A percentile compares a stretch with the other conserved stretches of the same genome.
These are phyloP conservation scores for Gossypium schwendimanii DNA, from an alignment of 441 rosid genomes.

Conservation along the genomic window DNA sequence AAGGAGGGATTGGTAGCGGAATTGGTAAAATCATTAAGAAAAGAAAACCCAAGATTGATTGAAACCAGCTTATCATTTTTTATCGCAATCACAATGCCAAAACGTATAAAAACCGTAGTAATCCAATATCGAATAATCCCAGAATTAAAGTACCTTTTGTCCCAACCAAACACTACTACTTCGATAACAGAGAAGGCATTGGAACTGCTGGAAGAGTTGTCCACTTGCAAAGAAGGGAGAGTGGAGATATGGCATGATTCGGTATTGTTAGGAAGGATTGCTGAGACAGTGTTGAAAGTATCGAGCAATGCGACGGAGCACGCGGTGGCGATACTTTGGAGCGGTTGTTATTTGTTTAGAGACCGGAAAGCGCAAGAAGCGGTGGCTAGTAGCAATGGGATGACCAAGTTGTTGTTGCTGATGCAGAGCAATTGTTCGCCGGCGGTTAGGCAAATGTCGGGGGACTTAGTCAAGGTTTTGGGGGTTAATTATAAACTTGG, in stretches of 20 bases:
- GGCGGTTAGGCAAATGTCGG: conserved; percentile 57
- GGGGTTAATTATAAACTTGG: conserved; percentile 41
- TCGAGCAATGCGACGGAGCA: conserved; percentile 68
- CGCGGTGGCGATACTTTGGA: conserved; percentile 71
- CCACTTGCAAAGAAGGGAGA: conserved; percentile 56
- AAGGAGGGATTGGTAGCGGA: conserved; percentile 38
- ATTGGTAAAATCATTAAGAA: conserved; percentile 26
- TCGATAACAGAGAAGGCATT: conserved; percentile 53
- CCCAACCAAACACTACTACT: conserved; percentile 25
- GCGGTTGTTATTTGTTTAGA: conserved; percentile 49
- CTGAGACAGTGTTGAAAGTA: conserved; percentile 55
- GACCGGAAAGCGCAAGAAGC: conserved; percentile 56
- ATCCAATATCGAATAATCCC: conserved; percentile 29
- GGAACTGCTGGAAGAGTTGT: conserved; percentile 47
- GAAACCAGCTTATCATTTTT: conserved; percentile 53
- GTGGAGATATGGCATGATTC: conserved; percentile 37
- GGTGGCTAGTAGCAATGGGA: conserved; percentile 52
- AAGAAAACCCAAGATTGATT: conserved; percentile 29
- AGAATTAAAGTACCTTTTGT: conserved; percentile 35
- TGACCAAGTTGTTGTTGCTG: conserved; percentile 63
- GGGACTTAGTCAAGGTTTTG: conserved; percentile 62
- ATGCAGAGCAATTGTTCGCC: conserved; percentile 81
- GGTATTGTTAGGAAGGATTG: conserved; percentile 46
- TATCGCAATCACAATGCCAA: conserved; percentile 40
- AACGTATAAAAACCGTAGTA: conserved; percentile 39